phyloP scores from a whole-genome alignment of 78 protist genomes.

The Dictyostelium intermedium region DNA sequence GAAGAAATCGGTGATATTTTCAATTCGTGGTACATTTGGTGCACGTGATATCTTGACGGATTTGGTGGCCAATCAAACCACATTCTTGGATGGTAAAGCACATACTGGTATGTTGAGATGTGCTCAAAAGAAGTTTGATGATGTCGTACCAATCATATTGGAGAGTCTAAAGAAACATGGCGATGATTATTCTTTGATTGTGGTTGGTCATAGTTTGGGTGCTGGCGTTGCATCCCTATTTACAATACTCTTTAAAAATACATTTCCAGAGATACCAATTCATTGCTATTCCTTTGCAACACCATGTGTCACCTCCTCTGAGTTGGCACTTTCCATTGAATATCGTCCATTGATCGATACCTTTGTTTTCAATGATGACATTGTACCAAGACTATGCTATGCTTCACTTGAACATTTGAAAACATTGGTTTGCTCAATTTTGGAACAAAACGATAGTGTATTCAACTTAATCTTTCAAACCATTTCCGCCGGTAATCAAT shows the following conservation, averaged over 20 bases:
- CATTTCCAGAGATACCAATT: slow-evolving; percentile 52
- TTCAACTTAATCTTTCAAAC: slow-evolving; percentile 42
- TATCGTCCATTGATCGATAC: slow-evolving; percentile 30
- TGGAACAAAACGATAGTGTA: slow-evolving; percentile 34
- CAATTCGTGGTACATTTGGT: slow-evolving; percentile 78
- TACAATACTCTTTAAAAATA: slow-evolving; percentile 24
- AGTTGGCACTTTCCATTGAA: slow-evolving; percentile 40
- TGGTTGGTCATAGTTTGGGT: slow-evolving; percentile 75
- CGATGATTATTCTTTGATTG: slow-evolving; percentile 20
- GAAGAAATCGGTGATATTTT: slow-evolving; percentile 20
- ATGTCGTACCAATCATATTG: background rate
- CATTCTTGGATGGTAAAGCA: slow-evolving; percentile 44
- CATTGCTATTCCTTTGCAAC: slow-evolving; percentile 81
- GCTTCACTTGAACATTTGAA: slow-evolving; percentile 59
- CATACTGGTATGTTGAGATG: slow-evolving; percentile 72
- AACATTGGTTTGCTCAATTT: slow-evolving; percentile 4
- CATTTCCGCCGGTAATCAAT: slow-evolving; percentile 48
- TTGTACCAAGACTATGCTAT: slow-evolving; percentile 74
- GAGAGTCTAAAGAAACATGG: background rate
- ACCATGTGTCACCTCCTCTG: slow-evolving; percentile 60
- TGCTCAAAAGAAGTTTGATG: slow-evolving; percentile 54
- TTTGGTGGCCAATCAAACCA: slow-evolving; percentile 54
- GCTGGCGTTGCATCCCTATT: slow-evolving; percentile 66
- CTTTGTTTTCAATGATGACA: slow-evolving; percentile 68
- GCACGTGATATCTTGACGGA: slow-evolving; percentile 74